Evolutionary conservation across 139 green algal species (phyloP).

Genomic region (Nannochloris sp.): DNA sequence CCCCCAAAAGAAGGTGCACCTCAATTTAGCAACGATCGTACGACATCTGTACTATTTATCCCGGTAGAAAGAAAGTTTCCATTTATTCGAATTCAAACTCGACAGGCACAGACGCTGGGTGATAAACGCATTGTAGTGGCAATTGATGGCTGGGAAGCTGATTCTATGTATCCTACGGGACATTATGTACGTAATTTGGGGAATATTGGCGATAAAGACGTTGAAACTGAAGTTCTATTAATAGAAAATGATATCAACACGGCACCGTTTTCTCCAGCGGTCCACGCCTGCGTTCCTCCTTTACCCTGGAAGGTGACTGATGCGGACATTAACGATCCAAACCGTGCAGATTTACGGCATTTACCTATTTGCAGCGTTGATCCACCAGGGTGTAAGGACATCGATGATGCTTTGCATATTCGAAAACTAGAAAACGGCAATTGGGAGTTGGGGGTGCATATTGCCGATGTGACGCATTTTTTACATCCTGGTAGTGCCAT

Average conservation of each 20-base stretch:
- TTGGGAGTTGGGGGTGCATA: slow-evolving; percentile 73
- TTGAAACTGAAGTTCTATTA: slow-evolving; percentile 81
- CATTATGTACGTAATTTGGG: slow-evolving; percentile 83
- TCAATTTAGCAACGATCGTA: neutral
- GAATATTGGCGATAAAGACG: slow-evolving; percentile 63
- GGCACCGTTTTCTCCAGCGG: slow-evolving; percentile 73
- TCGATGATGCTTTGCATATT: slow-evolving; percentile 86
- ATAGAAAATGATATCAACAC: slow-evolving; percentile 88
- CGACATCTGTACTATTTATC: slow-evolving; percentile 55
- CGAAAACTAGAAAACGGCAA: slow-evolving; percentile 34
- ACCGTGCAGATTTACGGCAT: slow-evolving; percentile 56
- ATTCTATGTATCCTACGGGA: slow-evolving; percentile 59
- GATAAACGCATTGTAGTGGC: slow-evolving; percentile 80
- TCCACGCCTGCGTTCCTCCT: slow-evolving; percentile 88
- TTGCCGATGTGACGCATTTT: slow-evolving; percentile 92
- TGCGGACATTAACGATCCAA: slow-evolving; percentile 40
- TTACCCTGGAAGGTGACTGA: slow-evolving; percentile 76
- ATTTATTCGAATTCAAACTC: slow-evolving; percentile 80
- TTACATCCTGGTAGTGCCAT: slow-evolving; percentile 59
- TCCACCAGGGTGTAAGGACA: slow-evolving; percentile 84
- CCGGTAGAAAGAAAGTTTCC: slow-evolving; percentile 73
- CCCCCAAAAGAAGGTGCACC: slow-evolving; percentile 6
- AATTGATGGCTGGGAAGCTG: slow-evolving; percentile 68
- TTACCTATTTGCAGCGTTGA: slow-evolving; percentile 71
- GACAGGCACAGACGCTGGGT: slow-evolving; percentile 62